Evolutionary conservation across 371 early-diverging fungal species (phyloP), one percentile per base, ranked within the genome.

Genomic region (Lichtheimia ramosa): DNA sequence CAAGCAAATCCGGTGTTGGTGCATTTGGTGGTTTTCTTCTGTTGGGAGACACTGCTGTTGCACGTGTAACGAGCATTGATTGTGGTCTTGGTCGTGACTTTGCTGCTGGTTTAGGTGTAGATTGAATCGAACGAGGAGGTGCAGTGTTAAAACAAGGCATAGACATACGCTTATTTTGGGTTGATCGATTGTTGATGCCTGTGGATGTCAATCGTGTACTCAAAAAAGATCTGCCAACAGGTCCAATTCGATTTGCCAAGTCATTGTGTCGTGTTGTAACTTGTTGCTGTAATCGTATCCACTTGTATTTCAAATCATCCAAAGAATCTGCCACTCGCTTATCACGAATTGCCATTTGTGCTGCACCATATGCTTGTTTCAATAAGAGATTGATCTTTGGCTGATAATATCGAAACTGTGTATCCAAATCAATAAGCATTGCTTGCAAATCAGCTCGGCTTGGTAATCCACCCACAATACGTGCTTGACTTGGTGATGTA

Each of bases 361-460:
- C 73, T 43, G 75, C 82, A 25, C 71, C 64, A n/a, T 54, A 48
- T 8, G 73, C 68, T 34, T 79, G 79, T 6, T 81, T 74, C 59
- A 85, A 53, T 25, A 81, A 69, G 20, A 76, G 79, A 54, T 73
- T 59, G 27, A 85, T 75, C 12, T 74, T 72, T 1, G 83, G 85
- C 43, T 82, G 78, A 58, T 79, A 80, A 48, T 83, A 75, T 12
- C 76, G 74, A 59, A 80, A 83, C 7, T 83, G 70, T 0, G 82
- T 80, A 46, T 81, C 81, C 16, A 84, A 63, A 52, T 85, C 85
- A 53, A 83, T 83, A 48, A 77, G 60, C 52, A 84, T 57, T 2
- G 83, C 77, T 48, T 84, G 81, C 6, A 87, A 62, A 58, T 83
- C 85, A 13, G 81, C 72, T 2, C 75, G 75, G 20, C 68, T 69